These are phyloP conservation scores for Sorghum bicolor DNA, from an alignment of 176 grass and related monocot genomes.

Conservation along the genomic window Sorghum_bicolor_NCBIv3 NC_012870.2:73909001-73909500, in stretches of 20 bases:
- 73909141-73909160: constrained; percentile 53
- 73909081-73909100: constrained; percentile 83
- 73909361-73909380: constrained; percentile 79
- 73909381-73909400: constrained; percentile 60
- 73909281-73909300: constrained; percentile 67
- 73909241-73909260: constrained; percentile 63
- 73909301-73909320: constrained; percentile 68
- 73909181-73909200: constrained; percentile 43
- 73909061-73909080: constrained; percentile 75
- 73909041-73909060: constrained; percentile 60
- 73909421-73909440: constrained; percentile 32
- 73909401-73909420: constrained; percentile 25
- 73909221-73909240: constrained; percentile 62
- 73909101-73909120: constrained; percentile 62
- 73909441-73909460: constrained; percentile 45
- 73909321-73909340: constrained; percentile 49
- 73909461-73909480: constrained; percentile 68
- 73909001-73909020: constrained; percentile 36
- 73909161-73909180: constrained; percentile 8
- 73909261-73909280: constrained; percentile 68
- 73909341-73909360: constrained; percentile 58
- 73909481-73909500: constrained; percentile 51
- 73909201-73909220: constrained; percentile 65
- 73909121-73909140: constrained; percentile 60
- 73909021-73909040: constrained; percentile 70